Base-by-base conservation (phyloP, 352 stramenopile genomes). In the Phytopythium ostracodes region DNA sequence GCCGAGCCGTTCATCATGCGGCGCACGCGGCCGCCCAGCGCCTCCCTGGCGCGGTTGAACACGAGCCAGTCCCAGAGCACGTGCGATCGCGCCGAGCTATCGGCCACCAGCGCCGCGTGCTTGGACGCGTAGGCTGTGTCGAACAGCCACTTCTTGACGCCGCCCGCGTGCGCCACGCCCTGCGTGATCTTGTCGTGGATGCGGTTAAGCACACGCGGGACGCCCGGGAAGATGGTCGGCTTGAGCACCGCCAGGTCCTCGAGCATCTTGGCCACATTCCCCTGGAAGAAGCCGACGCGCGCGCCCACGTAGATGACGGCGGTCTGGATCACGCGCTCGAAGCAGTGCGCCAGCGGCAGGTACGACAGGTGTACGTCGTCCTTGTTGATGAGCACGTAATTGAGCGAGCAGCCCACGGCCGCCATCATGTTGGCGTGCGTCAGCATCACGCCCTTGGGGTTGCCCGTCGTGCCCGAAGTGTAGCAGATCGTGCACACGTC, bases 1-100 rank as follows among this genome's bases (percentile, higher is more conserved):
- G 96, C 96, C 2, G 89, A 97, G 29, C 94, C 96, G 38, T 81
- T 97, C 5, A 98, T 73, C 67, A 99, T 96, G 31, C 98, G 60
- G 27, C 89, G 80, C 42, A 98, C 65, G 36, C 88, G 75, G 49
- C 95, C 89, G 29, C 96, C 96, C 12, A 98, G 65, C 27, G 84
- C 82, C 53, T 75, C 82, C 64, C 96, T 96, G 59, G 98, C 82
- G 68, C 98, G 98, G 64, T 87, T 82, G 65, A 99, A 99, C 52
- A 99, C 79, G 27, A 99, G 70, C 27, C 76, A 69, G 78, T 98
- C 96, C 81, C 94, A 99, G 22, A 98, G 65, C 1, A 68, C 64
- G 51, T 89, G 76, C 15, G 64, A 72, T 71, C 71, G 4, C 74
- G 75, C 17, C 77, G 52, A 47, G 20, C 52, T 46, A 22, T 58